Percentiles rank a stretch among this genome's conserved stretches.
phyloP scores from a whole-genome alignment of 129 eudicot genomes.

The Helianthus tuberosus region DNA sequence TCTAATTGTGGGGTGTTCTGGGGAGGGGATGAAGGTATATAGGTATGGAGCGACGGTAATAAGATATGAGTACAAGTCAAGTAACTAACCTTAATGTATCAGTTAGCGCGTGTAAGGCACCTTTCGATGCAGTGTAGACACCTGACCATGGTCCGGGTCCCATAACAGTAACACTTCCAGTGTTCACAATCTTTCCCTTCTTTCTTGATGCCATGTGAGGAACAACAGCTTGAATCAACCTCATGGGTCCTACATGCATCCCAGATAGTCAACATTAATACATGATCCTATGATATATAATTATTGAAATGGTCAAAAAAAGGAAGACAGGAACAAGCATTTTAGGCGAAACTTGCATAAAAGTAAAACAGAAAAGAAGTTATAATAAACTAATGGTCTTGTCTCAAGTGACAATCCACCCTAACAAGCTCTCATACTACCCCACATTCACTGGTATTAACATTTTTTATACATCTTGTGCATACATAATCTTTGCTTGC shows the following conservation, averaged over 20 bases:
- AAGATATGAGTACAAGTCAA: background rate
- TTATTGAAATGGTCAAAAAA: background rate
- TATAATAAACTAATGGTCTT: background rate
- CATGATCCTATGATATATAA: background rate
- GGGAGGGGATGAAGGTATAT: too few relatives aligned
- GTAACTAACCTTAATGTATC: slow-evolving; percentile 75
- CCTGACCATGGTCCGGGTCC: slow-evolving; percentile 97
- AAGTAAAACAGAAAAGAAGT: background rate
- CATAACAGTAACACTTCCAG: slow-evolving; percentile 77
- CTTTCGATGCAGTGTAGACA: slow-evolving; percentile 83
- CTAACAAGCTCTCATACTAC: too few relatives aligned
- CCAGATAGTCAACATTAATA: slow-evolving; percentile 2
- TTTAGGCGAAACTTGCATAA: background rate
- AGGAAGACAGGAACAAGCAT: background rate
- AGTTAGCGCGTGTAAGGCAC: slow-evolving; percentile 82
- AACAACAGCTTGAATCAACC: slow-evolving; percentile 91
- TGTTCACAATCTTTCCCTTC: slow-evolving; percentile 84
- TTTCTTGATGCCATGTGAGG: slow-evolving; percentile 95
- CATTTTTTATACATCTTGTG: too few relatives aligned
- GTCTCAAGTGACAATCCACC: too few relatives aligned
- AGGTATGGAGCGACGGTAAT: background rate
- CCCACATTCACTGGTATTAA: too few relatives aligned
- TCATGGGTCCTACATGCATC: slow-evolving; percentile 57
- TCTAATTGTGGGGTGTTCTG: background rate
- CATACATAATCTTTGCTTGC: too few relatives aligned